Evolutionary conservation across 1,139 yeast species (phyloP).

Genomic region (Kurtzmaniella quercitrusa): DNA sequence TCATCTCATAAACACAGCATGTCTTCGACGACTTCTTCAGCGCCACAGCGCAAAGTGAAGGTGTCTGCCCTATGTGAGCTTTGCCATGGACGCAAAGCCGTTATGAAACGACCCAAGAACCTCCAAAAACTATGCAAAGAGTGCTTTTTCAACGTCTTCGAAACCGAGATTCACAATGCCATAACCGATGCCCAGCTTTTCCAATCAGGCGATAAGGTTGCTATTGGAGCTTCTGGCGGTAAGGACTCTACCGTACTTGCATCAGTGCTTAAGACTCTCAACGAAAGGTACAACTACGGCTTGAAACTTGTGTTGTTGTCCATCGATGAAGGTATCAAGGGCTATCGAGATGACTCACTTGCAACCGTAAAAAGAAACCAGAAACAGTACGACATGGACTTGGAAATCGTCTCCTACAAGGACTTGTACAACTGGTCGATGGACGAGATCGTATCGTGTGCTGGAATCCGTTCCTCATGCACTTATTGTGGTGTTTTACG

Average conservation of each 20-base stretch:
- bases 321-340: constrained; percentile 95
- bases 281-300: constrained; percentile 86
- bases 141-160: constrained; percentile 88
- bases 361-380: constrained; percentile 96
- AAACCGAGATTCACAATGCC: constrained; percentile 92
- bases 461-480: constrained; percentile 92
- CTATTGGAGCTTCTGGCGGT: constrained; percentile 98
- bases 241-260: constrained; percentile 97
- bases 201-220: constrained; percentile 77
- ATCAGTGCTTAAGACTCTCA: constrained; percentile 76
- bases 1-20: constrained; percentile 1
- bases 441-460: constrained; percentile 96
- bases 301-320: constrained; percentile 76
- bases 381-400: constrained; percentile 79
- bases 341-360: constrained; percentile 93
- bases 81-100: constrained; percentile 83
- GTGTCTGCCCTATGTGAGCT: constrained; percentile 64
- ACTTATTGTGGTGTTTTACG: constrained; percentile 97
- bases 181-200: constrained; percentile 69
- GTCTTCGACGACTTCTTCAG: neutral
- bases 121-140: constrained; percentile 86
- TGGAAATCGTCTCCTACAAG: constrained; percentile 84
- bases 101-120: constrained; percentile 88
- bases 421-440: constrained; percentile 94
- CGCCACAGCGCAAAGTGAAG: constrained; percentile 28